These are phyloP conservation scores for Allium sativum DNA, from an alignment of 106 monocot genomes.

Conservation along the genomic window DNA sequence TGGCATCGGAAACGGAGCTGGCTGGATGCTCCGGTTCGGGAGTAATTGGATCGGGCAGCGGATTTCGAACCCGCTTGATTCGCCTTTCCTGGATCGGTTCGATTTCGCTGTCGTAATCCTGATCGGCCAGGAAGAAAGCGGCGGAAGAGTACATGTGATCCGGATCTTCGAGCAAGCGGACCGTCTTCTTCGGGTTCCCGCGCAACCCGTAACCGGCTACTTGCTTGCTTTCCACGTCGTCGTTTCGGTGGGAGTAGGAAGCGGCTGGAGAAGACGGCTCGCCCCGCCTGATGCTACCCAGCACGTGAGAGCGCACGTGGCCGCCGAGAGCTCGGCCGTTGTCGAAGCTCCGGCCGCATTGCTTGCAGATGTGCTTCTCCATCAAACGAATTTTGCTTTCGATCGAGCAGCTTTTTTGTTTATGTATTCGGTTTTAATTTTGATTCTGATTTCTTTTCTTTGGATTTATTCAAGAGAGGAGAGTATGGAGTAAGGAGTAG, in stretches of 20 bases:
- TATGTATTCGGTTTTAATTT: background rate
- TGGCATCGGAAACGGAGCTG: constrained; percentile 13
- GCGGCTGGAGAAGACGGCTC: constrained; percentile 8
- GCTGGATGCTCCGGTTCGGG: no score
- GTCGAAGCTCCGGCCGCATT: constrained; percentile 45
- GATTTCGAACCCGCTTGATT: no score
- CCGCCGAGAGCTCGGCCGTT: constrained; percentile 52
- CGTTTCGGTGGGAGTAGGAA: constrained; percentile 18
- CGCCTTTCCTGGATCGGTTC: no score
- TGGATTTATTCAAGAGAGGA: no score
- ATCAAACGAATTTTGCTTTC: background rate
- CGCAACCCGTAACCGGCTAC: constrained; percentile 43
- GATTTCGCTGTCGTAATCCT: background rate
- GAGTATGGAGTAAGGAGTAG: constrained; percentile 22
- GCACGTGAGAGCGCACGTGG: constrained; percentile 45
- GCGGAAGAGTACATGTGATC: constrained; percentile 26
- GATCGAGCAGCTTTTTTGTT: background rate
- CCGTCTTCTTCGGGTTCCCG: constrained; percentile 61
- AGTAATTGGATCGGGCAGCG: constrained; percentile 9
- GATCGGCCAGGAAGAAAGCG: background rate
- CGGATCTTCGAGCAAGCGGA: constrained; percentile 38
- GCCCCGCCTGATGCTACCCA: background rate
- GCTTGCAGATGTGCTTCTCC: constrained; percentile 45
- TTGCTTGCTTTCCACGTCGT: background rate
- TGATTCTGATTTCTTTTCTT: no score